Evolutionary conservation across 2,329 filamentous ascomycete species (phyloP).

Genomic region (Penicillium sumatraense): DNA sequence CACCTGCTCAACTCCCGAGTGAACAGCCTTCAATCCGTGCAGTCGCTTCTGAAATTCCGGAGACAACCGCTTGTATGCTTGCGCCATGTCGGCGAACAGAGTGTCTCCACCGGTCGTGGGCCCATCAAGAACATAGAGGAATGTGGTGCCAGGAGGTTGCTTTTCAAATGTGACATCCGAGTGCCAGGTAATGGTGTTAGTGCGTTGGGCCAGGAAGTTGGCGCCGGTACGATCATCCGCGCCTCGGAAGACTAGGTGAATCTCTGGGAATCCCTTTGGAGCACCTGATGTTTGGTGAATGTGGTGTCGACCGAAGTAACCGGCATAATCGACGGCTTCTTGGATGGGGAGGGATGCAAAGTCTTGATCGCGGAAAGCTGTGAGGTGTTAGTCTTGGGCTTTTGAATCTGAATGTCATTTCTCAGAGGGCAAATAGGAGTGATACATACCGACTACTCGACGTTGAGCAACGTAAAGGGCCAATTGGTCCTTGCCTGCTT

Average conservation of each 20-base stretch:
- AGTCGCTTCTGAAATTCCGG: constrained; percentile 78
- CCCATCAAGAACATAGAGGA: constrained; percentile 84
- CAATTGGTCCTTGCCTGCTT: constrained; percentile 75
- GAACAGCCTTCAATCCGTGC: constrained; percentile 78
- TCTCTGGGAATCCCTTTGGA: constrained; percentile 72
- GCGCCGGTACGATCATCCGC: constrained; percentile 65
- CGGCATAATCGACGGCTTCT: constrained; percentile 70
- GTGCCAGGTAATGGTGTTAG: constrained; percentile 86
- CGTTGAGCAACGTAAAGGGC: constrained; percentile 55
- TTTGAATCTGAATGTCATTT: background rate
- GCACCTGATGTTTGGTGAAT: constrained; percentile 80
- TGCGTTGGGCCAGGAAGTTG: constrained; percentile 69
- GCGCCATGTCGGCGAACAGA: constrained; percentile 76
- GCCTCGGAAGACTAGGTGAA: constrained; percentile 78
- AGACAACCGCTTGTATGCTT: constrained; percentile 80
- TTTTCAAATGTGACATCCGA: constrained; percentile 85
- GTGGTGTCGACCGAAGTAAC: constrained; percentile 80
- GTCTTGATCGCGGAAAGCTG: constrained; percentile 75
- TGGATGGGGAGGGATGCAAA: constrained; percentile 71
- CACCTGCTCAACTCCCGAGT: constrained; percentile 82
- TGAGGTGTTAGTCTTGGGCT: background rate
- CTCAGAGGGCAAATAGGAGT: background rate
- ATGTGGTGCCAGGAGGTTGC: constrained; percentile 88
- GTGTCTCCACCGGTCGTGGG: constrained; percentile 84
- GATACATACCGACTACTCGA: constrained; percentile 68